phyloP scores from a whole-genome alignment of 2,329 filamentous ascomycete genomes.

The Claviceps sp. region DNA sequence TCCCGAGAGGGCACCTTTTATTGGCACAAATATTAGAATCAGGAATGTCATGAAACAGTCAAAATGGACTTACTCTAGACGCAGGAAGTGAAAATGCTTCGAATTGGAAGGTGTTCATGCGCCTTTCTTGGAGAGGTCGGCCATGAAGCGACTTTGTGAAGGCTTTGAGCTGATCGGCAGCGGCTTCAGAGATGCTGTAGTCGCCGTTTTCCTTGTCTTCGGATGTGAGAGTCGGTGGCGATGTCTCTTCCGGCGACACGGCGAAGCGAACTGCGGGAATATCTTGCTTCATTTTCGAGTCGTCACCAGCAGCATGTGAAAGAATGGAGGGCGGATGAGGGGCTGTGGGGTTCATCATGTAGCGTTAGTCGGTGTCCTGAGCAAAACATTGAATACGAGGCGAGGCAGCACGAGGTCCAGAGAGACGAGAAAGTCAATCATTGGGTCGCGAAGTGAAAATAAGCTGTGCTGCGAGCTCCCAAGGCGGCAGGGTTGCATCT shows the following conservation, averaged over 20 bases:
- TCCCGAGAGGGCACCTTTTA: slow-evolving; percentile 45
- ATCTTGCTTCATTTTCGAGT: slow-evolving; percentile 12
- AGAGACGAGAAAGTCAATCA: neutral
- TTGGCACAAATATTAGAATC: neutral
- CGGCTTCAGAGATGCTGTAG: slow-evolving; percentile 27
- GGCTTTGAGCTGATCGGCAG: slow-evolving; percentile 53
- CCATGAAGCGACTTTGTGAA: slow-evolving; percentile 61
- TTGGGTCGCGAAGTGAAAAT: neutral
- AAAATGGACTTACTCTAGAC: slow-evolving; percentile 54
- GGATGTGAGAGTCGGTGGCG: slow-evolving; percentile 29
- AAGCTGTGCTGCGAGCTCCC: neutral
- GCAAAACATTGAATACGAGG: neutral
- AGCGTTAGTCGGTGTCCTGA: neutral
- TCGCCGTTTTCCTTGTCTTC: slow-evolving; percentile 13
- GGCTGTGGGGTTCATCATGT: neutral
- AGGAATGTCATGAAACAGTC: slow-evolving; percentile 2
- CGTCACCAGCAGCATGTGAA: slow-evolving; percentile 4
- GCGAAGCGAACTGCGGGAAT: slow-evolving; percentile 55
- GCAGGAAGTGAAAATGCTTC: slow-evolving; percentile 81
- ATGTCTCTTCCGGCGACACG: slow-evolving; percentile 56
- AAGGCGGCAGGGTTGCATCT: neutral
- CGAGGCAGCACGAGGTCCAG: neutral
- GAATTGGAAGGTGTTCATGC: slow-evolving; percentile 78
- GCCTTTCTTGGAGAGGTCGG: slow-evolving; percentile 64
- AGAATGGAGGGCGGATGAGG: neutral